Evolutionary conservation across 768 basidiomycete species (phyloP), one percentile per base, ranked within the genome.

Genomic region (Trametes gibbosa): DNA sequence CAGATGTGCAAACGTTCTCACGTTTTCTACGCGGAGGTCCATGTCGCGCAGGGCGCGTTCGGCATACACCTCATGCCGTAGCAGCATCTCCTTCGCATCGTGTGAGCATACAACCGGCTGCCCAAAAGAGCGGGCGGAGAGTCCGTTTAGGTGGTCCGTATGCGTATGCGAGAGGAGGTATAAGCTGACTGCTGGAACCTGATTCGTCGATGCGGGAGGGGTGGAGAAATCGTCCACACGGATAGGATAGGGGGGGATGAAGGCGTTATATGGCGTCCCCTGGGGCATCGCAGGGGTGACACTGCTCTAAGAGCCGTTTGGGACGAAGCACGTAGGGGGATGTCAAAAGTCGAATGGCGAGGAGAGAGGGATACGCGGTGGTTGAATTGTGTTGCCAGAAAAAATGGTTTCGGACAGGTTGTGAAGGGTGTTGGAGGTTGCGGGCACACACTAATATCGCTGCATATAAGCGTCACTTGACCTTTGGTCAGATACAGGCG

Each of bases 141-240:
- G 79, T 4, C 95, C 94, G 42, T 73, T 74, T 52, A 93, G 79
- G 68, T 97, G 95, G 72, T 96, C 95, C 0, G 93, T 81, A 73
- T 96, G 95, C 0, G 93, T 90, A 69, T 97, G 94, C 0, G 89
- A 85, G 53, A 97, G 81, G n/a, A 97, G 81, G 69, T 92, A 84
- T 12, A 94, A 72, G 9, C 75, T 69, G 17, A 48, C 61, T 13
- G 5, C 80, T 76, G 9, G 75, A 56, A 42, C 72, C 66, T 58
- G 77, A 65, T 19, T 39, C 3, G 40, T n/a, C 12, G 29, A 70
- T 51, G 9, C 72, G 68, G 43, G 72, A 66, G 46, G 55, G 21
- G 56, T 35, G 3, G 83, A 77, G 72, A 98, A 98, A 61, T 86
- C 83, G 69, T 98, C 95, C 27, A 98, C 86, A 1, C 92, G 86